Evolutionary conservation across 1,139 yeast genomes (phyloP).

Genomic region (Protomyces pachydermus): DNA sequence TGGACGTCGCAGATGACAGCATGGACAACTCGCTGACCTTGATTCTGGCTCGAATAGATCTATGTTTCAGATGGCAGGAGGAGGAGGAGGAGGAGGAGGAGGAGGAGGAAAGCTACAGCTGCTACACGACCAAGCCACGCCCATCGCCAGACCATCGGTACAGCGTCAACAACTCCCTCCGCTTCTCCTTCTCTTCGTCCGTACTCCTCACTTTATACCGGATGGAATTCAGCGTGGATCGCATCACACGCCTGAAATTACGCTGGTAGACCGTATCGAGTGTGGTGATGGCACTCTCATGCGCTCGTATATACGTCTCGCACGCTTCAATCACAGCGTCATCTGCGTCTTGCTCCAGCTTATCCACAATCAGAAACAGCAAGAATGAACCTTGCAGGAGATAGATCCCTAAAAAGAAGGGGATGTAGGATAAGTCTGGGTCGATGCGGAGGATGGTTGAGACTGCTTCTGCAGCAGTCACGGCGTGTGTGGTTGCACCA

Average conservation of each 20-base stretch:
- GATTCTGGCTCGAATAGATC: too few relatives aligned
- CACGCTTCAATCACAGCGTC: slow-evolving; percentile 39
- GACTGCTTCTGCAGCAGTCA: slow-evolving; percentile 37
- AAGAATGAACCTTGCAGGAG: slow-evolving; percentile 37
- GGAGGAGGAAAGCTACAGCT: background rate
- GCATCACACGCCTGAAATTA: slow-evolving; percentile 37
- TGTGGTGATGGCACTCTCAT: slow-evolving; percentile 39
- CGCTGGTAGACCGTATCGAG: slow-evolving; percentile 39
- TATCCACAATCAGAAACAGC: slow-evolving; percentile 36
- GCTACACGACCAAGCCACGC: slow-evolving; percentile 36
- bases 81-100: background rate
- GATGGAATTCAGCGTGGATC: slow-evolving; percentile 34
- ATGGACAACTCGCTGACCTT: too few relatives aligned
- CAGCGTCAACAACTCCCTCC: slow-evolving; percentile 36
- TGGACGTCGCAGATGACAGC: too few relatives aligned
- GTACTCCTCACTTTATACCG: slow-evolving; percentile 26
- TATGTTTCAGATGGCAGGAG: too few relatives aligned
- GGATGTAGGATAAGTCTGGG: slow-evolving; percentile 39
- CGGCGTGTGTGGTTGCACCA: slow-evolving; percentile 35
- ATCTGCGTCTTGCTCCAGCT: slow-evolving; percentile 37
- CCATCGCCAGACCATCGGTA: slow-evolving; percentile 38
- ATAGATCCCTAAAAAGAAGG: slow-evolving; percentile 39
- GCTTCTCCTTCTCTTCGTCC: slow-evolving; percentile 33
- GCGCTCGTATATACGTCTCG: slow-evolving; percentile 39
- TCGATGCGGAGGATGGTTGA: slow-evolving; percentile 36